Evolutionary conservation across 1,139 yeast species (phyloP).

Genomic region (Candida labiduridarum): DNA sequence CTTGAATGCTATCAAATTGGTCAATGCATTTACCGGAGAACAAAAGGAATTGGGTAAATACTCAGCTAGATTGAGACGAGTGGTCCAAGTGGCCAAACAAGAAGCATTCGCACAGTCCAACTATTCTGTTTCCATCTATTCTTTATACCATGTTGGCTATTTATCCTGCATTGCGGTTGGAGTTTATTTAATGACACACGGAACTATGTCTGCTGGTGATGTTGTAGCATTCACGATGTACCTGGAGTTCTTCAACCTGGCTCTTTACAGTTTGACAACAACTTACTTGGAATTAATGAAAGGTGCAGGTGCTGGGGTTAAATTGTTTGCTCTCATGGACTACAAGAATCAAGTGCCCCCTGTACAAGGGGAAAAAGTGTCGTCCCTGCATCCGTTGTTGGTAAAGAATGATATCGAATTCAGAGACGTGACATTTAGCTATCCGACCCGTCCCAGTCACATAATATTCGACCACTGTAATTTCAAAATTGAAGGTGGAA

Average conservation of each 20-base stretch:
- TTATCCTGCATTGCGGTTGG: conserved; percentile 50
- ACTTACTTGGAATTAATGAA: conserved; percentile 59
- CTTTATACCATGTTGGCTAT: conserved; percentile 49
- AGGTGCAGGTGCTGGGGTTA: conserved; percentile 57
- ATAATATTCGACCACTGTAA: conserved; percentile 65
- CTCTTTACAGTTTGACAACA: conserved; percentile 50
- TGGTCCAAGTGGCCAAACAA: conserved; percentile 44
- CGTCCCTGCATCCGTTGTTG: conserved; percentile 33
- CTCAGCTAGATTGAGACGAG: conserved; percentile 42
- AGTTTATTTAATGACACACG: conserved; percentile 44
- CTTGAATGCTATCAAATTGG: conserved; percentile 44
- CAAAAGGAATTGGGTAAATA: conserved; percentile 45
- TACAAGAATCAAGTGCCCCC: conserved; percentile 47
- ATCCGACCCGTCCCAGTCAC: conserved; percentile 88
- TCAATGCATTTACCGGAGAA: conserved; percentile 51
- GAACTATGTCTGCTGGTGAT: conserved; percentile 49
- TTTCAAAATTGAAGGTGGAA: conserved; percentile 64
- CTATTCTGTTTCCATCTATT: conserved; percentile 47
- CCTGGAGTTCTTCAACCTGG: conserved; percentile 52
- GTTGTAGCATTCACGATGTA: conserved; percentile 54
- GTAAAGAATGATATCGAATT: conserved; percentile 63
- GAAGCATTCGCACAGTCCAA: conserved; percentile 53
- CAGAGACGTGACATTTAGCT: conserved; percentile 67
- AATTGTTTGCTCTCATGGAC: conserved; percentile 49
- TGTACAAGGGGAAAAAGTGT: conserved; percentile 35